Evolutionary conservation across 1,139 yeast genomes (phyloP), one percentile per base, ranked within the genome.

Genomic region (Yamadazyma triangularis): DNA sequence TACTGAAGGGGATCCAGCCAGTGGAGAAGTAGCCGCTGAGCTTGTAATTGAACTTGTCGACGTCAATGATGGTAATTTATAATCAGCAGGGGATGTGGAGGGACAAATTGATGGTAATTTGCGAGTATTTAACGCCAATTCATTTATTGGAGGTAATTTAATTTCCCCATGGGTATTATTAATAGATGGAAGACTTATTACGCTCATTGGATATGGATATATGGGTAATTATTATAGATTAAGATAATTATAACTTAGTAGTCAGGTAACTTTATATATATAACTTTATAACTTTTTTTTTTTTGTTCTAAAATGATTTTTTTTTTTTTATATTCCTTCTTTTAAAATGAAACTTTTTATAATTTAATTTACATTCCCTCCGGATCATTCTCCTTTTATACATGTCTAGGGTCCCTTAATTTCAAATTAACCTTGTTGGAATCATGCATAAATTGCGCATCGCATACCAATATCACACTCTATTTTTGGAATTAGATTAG

Each of bases 81-180:
- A 29, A n/a, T 15, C 14, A 25, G 29, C 16, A 13, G 32, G 23
- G 15, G 24, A 18, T 15, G 29, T 21, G 9, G 23, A 18, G 8
- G 26, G 21, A 18, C 23, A 23, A 8, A 31, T 30, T 10, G 51
- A 42, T 18, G 47, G 47, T 20, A 40, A 31, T 25, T 31, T 36
- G 16, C 40, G 34, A 27, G 36, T 34, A 15, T 37, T 28, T 6
- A 30, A 21, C n/a, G 66, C 59, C 41, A 62, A 51, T 37, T 62
- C 67, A 37, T 50, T 54, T 30, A 62, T 60, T 4, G 65, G 55
- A 11, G 68, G 67, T 39, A 61, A 53, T 37, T 49, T 56, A 23
- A 33, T 22, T n/a, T 8, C 6, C 6, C 8, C 12, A 8, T 22
- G 11, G 6, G 6, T 8, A n/a, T 8, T 8, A 22, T 22, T n/a